phyloP scores from a whole-genome alignment of 1,139 yeast species.

The Eremothecium gossypii region DNA sequence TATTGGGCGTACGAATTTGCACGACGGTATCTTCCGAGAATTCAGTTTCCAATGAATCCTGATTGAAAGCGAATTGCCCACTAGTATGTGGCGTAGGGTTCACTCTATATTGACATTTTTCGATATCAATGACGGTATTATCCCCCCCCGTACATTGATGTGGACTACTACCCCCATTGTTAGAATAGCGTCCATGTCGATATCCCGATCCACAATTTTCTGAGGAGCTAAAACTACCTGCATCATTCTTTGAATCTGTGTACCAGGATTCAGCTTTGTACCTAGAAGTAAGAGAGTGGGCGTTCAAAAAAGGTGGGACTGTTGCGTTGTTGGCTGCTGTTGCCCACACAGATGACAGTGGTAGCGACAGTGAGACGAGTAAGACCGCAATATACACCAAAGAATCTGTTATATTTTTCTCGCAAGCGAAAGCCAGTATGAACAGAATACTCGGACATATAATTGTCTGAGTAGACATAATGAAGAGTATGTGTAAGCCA shows the following conservation, averaged over 20 bases:
- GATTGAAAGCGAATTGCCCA: not conserved
- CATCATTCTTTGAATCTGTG: not conserved
- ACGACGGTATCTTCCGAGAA: not conserved
- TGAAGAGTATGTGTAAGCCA: conserved; percentile 66
- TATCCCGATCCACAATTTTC: not conserved
- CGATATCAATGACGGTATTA: conserved; percentile 5
- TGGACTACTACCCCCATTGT: not conserved
- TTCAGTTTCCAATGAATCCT: not conserved
- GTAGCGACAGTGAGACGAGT: conserved; percentile 57
- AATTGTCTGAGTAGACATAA: conserved; percentile 78
- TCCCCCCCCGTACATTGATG: not conserved
- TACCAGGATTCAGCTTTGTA: not conserved
- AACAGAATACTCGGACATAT: conserved; percentile 63
- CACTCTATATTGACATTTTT: conserved; percentile 3
- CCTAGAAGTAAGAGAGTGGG: conserved; percentile 13
- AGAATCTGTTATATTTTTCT: conserved; percentile 25
- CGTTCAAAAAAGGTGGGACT: conserved; percentile 25
- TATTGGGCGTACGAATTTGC: conserved; percentile 24
- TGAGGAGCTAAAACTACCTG: not conserved
- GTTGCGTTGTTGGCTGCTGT: conserved; percentile 43
- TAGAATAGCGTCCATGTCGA: not conserved
- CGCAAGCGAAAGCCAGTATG: conserved; percentile 41
- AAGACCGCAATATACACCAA: conserved; percentile 36
- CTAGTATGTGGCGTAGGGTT: not conserved
- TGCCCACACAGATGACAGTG: conserved; percentile 87